Base-by-base conservation (phyloP, 2,329 filamentous ascomycete species). In the Didymella sp. region DNA sequence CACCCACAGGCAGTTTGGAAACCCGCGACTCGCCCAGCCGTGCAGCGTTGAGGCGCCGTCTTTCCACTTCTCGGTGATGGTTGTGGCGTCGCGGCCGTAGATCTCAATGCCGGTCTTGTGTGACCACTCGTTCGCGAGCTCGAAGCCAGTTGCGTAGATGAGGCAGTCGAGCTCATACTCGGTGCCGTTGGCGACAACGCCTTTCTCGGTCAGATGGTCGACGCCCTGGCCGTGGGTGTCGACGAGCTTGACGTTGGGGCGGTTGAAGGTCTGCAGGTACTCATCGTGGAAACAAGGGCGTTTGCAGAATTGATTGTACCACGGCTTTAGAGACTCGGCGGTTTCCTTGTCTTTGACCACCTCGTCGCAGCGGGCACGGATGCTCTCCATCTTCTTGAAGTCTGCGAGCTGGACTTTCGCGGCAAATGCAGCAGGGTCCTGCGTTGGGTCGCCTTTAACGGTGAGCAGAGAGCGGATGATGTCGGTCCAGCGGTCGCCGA, bases 221-320 rank as follows among this genome's bases (percentile, higher is more conserved):
- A 86, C 70, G 6, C 85, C 84, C 58, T 79, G 77, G 4, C 82
- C 84, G 27, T 83, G 72, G 0, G 85, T 88, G 67, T 89, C 84
- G 15, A 89, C 76, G 0, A 89, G 80, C 6, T 79, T 78, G 3
- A 89, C 86, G 62, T 86, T 82, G 0, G 78, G 72, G 27, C 67
- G 68, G 72, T 89, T 89, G 79, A 89, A 89, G 0, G 81, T 63
- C 2, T 77, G 66, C 0, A 89, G 79, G 63, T 86, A 88, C 5
- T 81, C 78, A 63, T 88, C 84, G 71, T 85, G 84, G 72, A 87
- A 88, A 37, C 78, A 81, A 0, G 86, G 85, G 0, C 87, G 81
- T 70, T 89, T 89, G 76, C 87, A 89, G 80, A 83, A 87, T 0
- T 74, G 73, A 0, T 83, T 80, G 65, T 88, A 89, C 83, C 84